These are phyloP conservation scores for Apophysomyces elegans DNA, from an alignment of 371 early-diverging fungal species.

Conservation along the genomic window DNA sequence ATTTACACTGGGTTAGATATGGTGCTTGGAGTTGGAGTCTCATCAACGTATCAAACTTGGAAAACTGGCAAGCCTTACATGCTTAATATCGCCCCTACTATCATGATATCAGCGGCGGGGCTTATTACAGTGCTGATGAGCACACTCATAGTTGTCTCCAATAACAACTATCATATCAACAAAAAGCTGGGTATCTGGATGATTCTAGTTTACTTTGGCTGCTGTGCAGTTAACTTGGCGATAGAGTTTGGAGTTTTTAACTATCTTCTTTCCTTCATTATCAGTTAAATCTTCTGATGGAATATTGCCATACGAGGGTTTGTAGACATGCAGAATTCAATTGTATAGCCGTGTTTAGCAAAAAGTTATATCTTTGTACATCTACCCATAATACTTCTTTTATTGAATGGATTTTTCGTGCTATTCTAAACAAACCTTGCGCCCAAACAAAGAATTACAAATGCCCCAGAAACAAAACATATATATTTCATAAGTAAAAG, in stretches of 20 bases:
- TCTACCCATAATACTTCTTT: no score
- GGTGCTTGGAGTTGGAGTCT: conserved; percentile 79
- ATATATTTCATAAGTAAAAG: no score
- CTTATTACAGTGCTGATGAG: conserved; percentile 55
- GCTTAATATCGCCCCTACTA: conserved; percentile 57
- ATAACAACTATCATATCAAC: conserved; percentile 54
- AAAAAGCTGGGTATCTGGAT: conserved; percentile 58
- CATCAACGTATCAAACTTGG: conserved; percentile 60
- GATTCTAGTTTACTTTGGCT: conserved; percentile 54
- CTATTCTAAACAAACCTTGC: no score
- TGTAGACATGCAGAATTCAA: no score
- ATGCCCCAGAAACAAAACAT: no score
- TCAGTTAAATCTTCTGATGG: not conserved
- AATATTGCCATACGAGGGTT: no score
- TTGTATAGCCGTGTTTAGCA: no score
- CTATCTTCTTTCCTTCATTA: not conserved
- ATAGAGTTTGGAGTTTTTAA: conserved; percentile 46
- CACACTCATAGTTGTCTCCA: conserved; percentile 53
- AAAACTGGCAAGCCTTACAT: conserved; percentile 44
- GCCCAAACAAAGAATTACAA: no score
- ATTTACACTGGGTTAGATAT: conserved; percentile 51
- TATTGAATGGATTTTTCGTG: no score
- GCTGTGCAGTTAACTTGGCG: conserved; percentile 52
- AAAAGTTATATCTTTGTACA: no score
- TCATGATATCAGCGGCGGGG: conserved; percentile 58